Base-by-base conservation (phyloP, 306 rosid genomes). In the Acacia confusa region DNA sequence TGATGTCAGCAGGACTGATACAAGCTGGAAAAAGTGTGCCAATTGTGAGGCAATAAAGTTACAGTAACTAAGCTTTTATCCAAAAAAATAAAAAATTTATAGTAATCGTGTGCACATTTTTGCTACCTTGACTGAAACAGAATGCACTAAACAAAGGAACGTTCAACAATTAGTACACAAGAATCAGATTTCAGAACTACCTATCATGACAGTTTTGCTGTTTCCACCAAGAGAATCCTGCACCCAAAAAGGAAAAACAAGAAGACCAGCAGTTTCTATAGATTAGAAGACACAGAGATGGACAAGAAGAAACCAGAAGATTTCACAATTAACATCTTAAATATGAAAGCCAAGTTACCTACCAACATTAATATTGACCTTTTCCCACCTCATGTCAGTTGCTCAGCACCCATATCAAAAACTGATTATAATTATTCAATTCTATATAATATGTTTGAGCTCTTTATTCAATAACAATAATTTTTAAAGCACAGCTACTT, bases 171-270 rank as follows among this genome's bases (percentile, higher is more conserved):
- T 60, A 40, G 71, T 38, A 67, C 32, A 65, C 24, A 75, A 41
- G 61, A 84, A 65, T 81, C 60, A 76, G 65, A 53, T 57, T 78
- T 84, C 44, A 47, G 82, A 47, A 57, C 86, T 91, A 92, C 97
- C 97, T 91, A 92, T 91, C 97, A 92, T 92, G 71, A 92, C 91
- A 58, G 97, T 91, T 86, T 88, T 92, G 90, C 95, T 92, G 88
- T 91, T 92, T 85, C 97, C 97, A 75, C 97, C 97, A 44, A 92
- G 95, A 76, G 97, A 92, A 85, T 92, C 97, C 97, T 92, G 94
- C 85, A 85, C 82, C 78, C 72, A 68, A 20, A 20, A 68, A 40
- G 24, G 20, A 64, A 64, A 64, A 64, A 28, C 11, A 52, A 72
- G 72, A 84, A 61, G 69, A 63, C 69, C 38, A 78, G 19, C 41